Evolutionary conservation across 345 rosid genomes (phyloP).

Genomic region (Gossypium longicalyx): DNA sequence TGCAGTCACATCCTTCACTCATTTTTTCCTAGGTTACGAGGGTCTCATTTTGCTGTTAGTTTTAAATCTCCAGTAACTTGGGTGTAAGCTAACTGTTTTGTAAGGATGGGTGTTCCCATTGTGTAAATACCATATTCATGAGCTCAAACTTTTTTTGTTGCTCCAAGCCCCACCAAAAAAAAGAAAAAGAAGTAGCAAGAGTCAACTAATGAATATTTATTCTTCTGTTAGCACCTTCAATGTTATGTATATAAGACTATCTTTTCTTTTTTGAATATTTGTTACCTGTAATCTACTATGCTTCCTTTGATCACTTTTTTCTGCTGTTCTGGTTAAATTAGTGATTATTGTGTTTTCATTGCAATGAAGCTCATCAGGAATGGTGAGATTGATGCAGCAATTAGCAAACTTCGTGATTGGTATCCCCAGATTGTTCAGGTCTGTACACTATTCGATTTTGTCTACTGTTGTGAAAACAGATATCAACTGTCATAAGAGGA

Average conservation of each 20-base stretch:
- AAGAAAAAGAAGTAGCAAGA: not conserved
- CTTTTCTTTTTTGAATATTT: not conserved
- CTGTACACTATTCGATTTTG: not conserved
- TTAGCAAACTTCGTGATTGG: constrained; percentile 56
- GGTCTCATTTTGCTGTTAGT: no score
- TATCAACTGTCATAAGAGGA: not conserved
- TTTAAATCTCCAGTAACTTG: not conserved
- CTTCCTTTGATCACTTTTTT: not conserved
- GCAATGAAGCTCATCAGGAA: constrained; percentile 64
- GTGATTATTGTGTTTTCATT: constrained; percentile 22
- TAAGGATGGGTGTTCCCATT: not conserved
- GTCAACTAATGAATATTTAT: not conserved
- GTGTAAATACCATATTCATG: not conserved
- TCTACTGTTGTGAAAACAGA: not conserved
- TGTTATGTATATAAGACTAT: not conserved
- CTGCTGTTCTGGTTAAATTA: constrained; percentile 13
- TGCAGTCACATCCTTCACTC: no score
- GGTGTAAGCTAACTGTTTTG: not conserved
- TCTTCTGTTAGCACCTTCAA: not conserved
- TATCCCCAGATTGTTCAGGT: constrained; percentile 90
- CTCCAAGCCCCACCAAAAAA: not conserved
- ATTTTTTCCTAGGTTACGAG: no score
- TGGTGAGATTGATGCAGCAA: constrained; percentile 75
- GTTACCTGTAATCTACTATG: not conserved
- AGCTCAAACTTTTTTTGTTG: not conserved